Percentiles rank a stretch among this genome's conserved stretches.
phyloP scores from a whole-genome alignment of 345 rosid genomes.

The Brassica napus region DNA sequence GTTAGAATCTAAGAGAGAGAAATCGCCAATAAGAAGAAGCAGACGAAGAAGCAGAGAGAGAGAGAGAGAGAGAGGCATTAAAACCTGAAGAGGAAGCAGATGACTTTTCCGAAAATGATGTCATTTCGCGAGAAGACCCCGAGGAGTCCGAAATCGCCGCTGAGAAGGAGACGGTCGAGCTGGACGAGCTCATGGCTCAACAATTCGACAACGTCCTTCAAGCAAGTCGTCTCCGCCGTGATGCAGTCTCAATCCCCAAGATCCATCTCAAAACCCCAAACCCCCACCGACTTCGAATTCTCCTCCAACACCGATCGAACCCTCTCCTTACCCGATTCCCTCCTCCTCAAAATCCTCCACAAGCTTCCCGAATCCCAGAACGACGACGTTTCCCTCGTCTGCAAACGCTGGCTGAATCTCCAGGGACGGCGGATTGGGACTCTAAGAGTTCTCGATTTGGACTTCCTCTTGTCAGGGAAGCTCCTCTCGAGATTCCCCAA shows the following conservation, averaged over 20 bases:
- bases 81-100: background rate
- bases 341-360: constrained; percentile 67
- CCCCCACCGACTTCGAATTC: constrained; percentile 40
- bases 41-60: background rate
- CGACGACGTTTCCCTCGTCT: constrained; percentile 55
- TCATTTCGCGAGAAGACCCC: constrained; percentile 49
- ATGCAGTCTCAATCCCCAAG: constrained; percentile 53
- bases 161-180: constrained; percentile 49
- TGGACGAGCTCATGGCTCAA: constrained; percentile 70
- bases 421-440: constrained; percentile 69
- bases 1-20: constrained; percentile 28
- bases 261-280: constrained; percentile 42
- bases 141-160: constrained; percentile 47
- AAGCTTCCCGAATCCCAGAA: constrained; percentile 59
- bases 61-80: background rate
- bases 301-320: constrained; percentile 56
- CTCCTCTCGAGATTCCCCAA: constrained; percentile 67
- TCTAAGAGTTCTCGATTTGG: constrained; percentile 64
- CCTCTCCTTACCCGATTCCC: constrained; percentile 65
- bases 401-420: constrained; percentile 83
- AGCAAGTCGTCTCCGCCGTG: constrained; percentile 52
- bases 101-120: constrained; percentile 41
- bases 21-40: constrained; percentile 4
- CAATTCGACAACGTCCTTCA: constrained; percentile 51
- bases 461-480: constrained; percentile 70